Evolutionary conservation across 2,329 filamentous ascomycete genomes (phyloP), one percentile per base, ranked within the genome.

Genomic region (Botryotinia convoluta): DNA sequence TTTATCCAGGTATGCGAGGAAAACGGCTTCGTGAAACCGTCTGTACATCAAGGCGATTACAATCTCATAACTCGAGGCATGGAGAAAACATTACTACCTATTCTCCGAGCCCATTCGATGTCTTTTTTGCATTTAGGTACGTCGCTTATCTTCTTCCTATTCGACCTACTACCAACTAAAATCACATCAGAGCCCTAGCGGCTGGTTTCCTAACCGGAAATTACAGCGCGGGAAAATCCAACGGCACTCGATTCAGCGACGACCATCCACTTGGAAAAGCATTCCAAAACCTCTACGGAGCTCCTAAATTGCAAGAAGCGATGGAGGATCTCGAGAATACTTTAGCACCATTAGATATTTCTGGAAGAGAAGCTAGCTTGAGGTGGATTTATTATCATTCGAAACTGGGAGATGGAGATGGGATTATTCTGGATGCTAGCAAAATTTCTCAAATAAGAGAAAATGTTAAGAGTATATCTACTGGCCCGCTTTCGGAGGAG

Each of bases 41-140:
- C 75, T 20, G 76, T 81, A n/a, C 81, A 80, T 63, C 79, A 82
- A 74, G 80, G 77, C 14, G 67, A 78, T 44, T 79, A 79, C 64
- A 79, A 78, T 51, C 18, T 73, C 16, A 60, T 78, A 18, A 72
- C 18, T 37, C 65, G 74, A 44, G 68, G 72, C 8, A 62, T 51
- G 69, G 68, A 71, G 29, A 71, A 71, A 54, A 8, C 26, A 35
- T 20, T 71, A 16, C 32, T 54, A 1, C 57, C 69, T 48, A 9
- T 62, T 22, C n/a, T 70, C 26, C 26, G 68, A 20, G n/a, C 18
- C 2, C 16, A 61, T 10, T 39, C 26, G 12, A 61, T 57, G 1
- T 57, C 51, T 29, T 57, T 57, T 57, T 57, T 9, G 68, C 57
- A 20, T 70, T 61, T 22, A 70, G 42, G 68, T 51, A 32, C 4